Evolutionary conservation across 768 basidiomycete genomes (phyloP).

Genomic region (Serendipita sp.): DNA sequence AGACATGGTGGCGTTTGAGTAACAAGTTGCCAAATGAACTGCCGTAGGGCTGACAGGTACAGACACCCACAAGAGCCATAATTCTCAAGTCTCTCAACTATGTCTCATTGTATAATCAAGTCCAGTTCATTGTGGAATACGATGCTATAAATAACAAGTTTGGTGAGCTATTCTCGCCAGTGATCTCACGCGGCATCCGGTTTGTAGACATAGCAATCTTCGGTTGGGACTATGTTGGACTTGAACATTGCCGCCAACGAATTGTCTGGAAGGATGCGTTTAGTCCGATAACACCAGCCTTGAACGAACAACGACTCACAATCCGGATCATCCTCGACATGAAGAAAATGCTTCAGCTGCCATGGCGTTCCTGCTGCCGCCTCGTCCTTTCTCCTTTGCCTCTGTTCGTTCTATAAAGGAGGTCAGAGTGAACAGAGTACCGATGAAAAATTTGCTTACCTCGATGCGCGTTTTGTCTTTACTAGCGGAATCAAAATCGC

Average conservation of each 20-base stretch:
- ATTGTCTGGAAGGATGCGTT: slow-evolving; percentile 34
- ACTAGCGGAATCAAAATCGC: slow-evolving; percentile 84
- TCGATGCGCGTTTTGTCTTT: slow-evolving; percentile 83
- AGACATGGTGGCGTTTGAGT: too few species aligned
- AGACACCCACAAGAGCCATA: too few species aligned
- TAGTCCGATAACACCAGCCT: background rate
- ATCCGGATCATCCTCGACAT: slow-evolving; percentile 50
- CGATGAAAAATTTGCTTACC: slow-evolving; percentile 28
- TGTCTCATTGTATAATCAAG: background rate
- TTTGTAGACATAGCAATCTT: slow-evolving; percentile 62
- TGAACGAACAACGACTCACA: slow-evolving; percentile 33
- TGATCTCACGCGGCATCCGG: background rate
- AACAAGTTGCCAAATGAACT: too few species aligned
- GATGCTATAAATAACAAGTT: background rate
- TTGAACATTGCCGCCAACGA: slow-evolving; percentile 47
- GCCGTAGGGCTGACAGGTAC: too few species aligned
- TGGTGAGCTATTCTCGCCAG: background rate
- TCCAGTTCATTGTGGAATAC: background rate
- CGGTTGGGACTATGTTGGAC: slow-evolving; percentile 38
- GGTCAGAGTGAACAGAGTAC: too few species aligned
- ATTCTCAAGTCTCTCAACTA: too few species aligned
- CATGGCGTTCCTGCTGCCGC: slow-evolving; percentile 51
- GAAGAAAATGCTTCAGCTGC: slow-evolving; percentile 62
- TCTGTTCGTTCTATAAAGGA: slow-evolving; percentile 82
- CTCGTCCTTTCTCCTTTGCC: slow-evolving; percentile 79